Percentiles rank a stretch among this genome's conserved stretches.
phyloP scores from a whole-genome alignment of 768 basidiomycete species.

The Gymnopilus junonius region DNA sequence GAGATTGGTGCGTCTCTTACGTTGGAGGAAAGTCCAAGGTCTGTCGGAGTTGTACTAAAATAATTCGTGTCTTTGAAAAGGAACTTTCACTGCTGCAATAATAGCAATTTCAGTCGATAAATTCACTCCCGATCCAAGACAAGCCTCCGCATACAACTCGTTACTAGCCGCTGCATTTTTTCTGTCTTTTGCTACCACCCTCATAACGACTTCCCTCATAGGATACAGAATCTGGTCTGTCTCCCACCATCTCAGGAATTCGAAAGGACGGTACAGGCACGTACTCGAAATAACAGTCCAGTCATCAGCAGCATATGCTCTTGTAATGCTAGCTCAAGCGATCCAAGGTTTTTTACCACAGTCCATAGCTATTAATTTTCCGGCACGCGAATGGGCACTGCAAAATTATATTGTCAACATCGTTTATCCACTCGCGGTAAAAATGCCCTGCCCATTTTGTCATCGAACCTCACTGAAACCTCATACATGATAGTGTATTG shows the following conservation, averaged over 20 bases:
- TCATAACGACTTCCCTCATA: background rate
- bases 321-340: background rate
- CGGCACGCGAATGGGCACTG: background rate
- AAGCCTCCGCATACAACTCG: background rate
- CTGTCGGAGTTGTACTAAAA: too few relatives aligned
- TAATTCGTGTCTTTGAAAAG: background rate
- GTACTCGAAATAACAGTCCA: background rate
- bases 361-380: background rate
- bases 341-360: background rate
- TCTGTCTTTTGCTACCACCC: background rate
- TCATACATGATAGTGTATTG: background rate
- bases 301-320: background rate
- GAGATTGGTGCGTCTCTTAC: background rate
- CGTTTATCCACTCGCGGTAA: background rate
- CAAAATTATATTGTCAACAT: background rate
- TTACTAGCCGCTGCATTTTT: background rate
- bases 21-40: background rate
- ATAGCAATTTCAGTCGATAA: background rate
- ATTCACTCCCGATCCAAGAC: background rate
- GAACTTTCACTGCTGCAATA: background rate
- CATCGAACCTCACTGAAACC: background rate
- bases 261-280: background rate
- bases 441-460: background rate
- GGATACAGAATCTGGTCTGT: background rate
- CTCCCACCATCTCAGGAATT: background rate